Evolutionary conservation across 805 yeast species (phyloP).

Genomic region (Cyberlindnera veronae): DNA sequence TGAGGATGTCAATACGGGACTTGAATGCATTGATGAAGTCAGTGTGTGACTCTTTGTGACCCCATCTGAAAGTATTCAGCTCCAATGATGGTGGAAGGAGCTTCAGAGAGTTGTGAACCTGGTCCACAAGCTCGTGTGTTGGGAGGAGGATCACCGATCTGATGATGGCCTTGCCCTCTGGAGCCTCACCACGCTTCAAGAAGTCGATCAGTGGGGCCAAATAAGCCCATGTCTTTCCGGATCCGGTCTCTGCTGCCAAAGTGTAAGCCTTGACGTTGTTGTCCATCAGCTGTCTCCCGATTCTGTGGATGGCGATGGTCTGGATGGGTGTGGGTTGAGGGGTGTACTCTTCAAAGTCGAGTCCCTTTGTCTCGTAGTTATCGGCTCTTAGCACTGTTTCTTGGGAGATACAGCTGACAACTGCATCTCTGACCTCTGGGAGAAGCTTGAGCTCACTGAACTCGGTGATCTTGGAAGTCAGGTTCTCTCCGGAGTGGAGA

Average conservation of each 20-base stretch:
- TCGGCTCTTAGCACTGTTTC: slow-evolving; percentile 38
- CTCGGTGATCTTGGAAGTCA: slow-evolving; percentile 49
- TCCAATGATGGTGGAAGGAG: slow-evolving; percentile 33
- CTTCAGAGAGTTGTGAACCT: slow-evolving; percentile 51
- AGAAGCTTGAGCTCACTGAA: slow-evolving; percentile 67
- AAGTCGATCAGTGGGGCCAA: slow-evolving; percentile 70
- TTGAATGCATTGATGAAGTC: slow-evolving; percentile 46
- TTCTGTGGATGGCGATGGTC: slow-evolving; percentile 55
- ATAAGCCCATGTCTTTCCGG: slow-evolving; percentile 95
- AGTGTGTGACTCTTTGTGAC: slow-evolving; percentile 51
- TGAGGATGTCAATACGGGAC: slow-evolving; percentile 66
- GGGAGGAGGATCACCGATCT: slow-evolving; percentile 81
- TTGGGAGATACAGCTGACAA: slow-evolving; percentile 49
- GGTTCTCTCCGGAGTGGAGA: slow-evolving; percentile 34
- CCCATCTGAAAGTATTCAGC: slow-evolving; percentile 56
- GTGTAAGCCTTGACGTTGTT: slow-evolving; percentile 58
- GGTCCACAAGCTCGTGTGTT: slow-evolving; percentile 83
- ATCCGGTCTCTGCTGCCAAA: slow-evolving; percentile 94
- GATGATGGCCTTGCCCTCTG: slow-evolving; percentile 41
- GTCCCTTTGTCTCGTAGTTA: slow-evolving; percentile 19
- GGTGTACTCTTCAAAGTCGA: slow-evolving; percentile 13
- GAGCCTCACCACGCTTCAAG: slow-evolving; percentile 48
- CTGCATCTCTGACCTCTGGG: slow-evolving; percentile 61
- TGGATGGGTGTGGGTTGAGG: slow-evolving; percentile 77
- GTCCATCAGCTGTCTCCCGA: slow-evolving; percentile 32